A percentile compares a stretch with the other conserved stretches of the same genome.
phyloP scores from a whole-genome alignment of 2,329 filamentous ascomycete genomes.

The Dactylellina drechsleri region DNA sequence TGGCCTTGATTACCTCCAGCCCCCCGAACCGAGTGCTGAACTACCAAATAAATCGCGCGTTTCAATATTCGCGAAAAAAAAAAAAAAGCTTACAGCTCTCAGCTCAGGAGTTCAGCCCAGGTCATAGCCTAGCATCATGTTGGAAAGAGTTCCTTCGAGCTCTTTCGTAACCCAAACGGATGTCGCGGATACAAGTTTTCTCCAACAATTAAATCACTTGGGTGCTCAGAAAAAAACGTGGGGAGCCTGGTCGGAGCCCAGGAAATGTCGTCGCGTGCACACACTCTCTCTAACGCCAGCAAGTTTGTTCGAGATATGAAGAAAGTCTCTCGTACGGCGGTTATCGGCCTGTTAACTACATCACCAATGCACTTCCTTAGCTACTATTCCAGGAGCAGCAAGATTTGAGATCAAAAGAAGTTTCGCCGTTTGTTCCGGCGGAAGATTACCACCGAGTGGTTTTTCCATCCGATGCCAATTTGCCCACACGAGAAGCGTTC shows the following conservation, averaged over 20 bases:
- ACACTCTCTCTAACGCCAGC: not conserved
- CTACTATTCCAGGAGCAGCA: constrained; percentile 27
- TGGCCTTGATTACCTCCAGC: not conserved
- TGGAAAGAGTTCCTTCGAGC: constrained; percentile 52
- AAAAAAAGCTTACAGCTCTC: constrained; percentile 15
- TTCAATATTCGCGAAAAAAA: constrained; percentile 29
- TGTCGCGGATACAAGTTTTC: constrained; percentile 41
- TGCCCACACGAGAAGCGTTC: constrained; percentile 29
- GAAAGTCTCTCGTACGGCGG: constrained; percentile 39
- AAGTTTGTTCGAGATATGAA: not conserved
- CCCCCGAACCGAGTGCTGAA: constrained; percentile 22
- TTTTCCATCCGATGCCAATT: too few species aligned
- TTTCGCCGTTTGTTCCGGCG: constrained; percentile 50
- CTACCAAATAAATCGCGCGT: constrained; percentile 43
- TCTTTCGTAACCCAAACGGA: constrained; percentile 50
- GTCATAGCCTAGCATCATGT: constrained; percentile 16
- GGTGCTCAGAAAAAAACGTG: constrained; percentile 22
- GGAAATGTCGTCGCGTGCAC: constrained; percentile 33
- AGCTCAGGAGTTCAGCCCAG: constrained; percentile 39
- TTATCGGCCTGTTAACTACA: constrained; percentile 19
- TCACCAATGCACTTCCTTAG: not conserved
- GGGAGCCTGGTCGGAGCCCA: constrained; percentile 26
- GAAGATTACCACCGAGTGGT: constrained; percentile 25
- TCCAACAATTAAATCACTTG: constrained; percentile 3
- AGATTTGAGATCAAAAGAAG: not conserved